phyloP scores from a whole-genome alignment of 352 stramenopile genomes.

The Saprolegnia diclina region DNA sequence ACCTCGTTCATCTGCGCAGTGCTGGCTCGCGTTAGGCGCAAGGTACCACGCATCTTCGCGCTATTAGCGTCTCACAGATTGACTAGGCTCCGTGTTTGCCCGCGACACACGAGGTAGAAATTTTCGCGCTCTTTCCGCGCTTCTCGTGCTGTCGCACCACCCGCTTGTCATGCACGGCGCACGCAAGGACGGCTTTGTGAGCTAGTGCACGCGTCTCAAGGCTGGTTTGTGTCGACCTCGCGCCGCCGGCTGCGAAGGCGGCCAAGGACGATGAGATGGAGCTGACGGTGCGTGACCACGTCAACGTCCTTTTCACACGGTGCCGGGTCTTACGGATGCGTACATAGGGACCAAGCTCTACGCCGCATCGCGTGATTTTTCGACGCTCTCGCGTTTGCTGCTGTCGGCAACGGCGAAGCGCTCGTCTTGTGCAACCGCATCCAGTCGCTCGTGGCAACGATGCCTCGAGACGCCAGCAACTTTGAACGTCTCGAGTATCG shows the following conservation, averaged over 20 bases:
- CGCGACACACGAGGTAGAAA: constrained; percentile 5
- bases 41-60: neutral
- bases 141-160: constrained; percentile 62
- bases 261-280: constrained; percentile 30
- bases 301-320: constrained; percentile 76
- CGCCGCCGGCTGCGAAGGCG: constrained; percentile 13
- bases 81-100: constrained; percentile 26
- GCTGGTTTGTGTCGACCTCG: constrained; percentile 42
- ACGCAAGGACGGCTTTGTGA: neutral
- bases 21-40: neutral
- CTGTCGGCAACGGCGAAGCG: constrained; percentile 69
- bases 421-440: constrained; percentile 67
- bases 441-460: constrained; percentile 48
- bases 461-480: constrained; percentile 47
- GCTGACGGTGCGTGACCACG: constrained; percentile 49
- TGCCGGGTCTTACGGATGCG: constrained; percentile 54
- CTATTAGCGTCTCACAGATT: neutral
- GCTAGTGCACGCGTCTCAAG: constrained; percentile 44
- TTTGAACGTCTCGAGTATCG: constrained; percentile 43
- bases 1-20: neutral
- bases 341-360: constrained; percentile 53
- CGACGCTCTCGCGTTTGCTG: constrained; percentile 64
- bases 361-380: constrained; percentile 59
- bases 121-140: constrained; percentile 39
- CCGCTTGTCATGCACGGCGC: constrained; percentile 60